phyloP scores from a whole-genome alignment of 164 flowering plant species.

The Paratinospora sagittata region DNA sequence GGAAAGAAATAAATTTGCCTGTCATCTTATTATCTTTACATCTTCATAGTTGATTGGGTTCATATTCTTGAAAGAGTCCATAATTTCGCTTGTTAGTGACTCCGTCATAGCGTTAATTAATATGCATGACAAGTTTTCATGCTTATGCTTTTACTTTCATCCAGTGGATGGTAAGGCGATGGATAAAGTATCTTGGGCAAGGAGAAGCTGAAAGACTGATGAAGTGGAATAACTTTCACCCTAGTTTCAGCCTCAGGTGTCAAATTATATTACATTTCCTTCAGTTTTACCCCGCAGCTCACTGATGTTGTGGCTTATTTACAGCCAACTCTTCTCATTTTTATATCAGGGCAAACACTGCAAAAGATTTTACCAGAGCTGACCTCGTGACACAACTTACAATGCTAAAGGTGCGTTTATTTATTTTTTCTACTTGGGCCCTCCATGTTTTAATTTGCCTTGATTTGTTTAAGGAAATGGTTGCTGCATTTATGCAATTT shows the following conservation, averaged over 20 bases:
- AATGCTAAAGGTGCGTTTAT: constrained; percentile 45
- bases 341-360: constrained; percentile 58
- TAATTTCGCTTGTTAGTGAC: no score
- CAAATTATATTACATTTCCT: constrained; percentile 3
- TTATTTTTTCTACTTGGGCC: background rate
- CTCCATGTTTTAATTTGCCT: background rate
- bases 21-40: background rate
- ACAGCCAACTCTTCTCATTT: constrained; percentile 16
- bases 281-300: background rate
- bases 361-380: constrained; percentile 56
- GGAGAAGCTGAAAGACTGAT: constrained; percentile 68
- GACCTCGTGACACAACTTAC: constrained; percentile 59
- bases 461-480: no score
- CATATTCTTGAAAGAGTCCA: no score
- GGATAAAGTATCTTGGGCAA: constrained; percentile 65
- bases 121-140: constrained; percentile 2
- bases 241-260: constrained; percentile 79
- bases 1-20: background rate
- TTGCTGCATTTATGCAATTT: background rate
- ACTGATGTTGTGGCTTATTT: constrained; percentile 15
- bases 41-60: background rate
- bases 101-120: background rate
- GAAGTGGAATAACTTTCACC: constrained; percentile 79
- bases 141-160: constrained; percentile 5
- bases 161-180: constrained; percentile 96